phyloP scores from a whole-genome alignment of 805 yeast species.

The Kurtzmaniella fragi region DNA sequence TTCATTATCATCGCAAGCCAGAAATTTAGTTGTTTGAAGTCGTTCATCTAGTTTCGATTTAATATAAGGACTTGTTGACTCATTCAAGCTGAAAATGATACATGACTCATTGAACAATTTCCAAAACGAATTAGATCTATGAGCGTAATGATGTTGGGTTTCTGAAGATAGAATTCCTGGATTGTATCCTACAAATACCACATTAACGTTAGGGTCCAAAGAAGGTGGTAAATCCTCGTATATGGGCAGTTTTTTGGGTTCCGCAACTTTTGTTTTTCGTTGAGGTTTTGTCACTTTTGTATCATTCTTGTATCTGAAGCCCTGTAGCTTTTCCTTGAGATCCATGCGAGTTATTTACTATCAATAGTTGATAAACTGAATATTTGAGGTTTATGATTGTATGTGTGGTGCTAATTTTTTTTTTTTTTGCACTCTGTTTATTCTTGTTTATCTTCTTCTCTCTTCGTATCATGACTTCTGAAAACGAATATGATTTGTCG shows the following conservation, averaged over 20 bases:
- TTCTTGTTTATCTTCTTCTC: too few species aligned
- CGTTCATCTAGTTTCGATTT: not conserved
- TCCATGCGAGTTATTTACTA: too few species aligned
- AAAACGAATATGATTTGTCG: too few species aligned
- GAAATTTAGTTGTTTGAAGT: not conserved
- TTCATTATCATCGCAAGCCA: conserved; percentile 35
- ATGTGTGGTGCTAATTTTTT: not conserved
- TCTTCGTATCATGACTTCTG: too few species aligned
- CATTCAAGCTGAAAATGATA: conserved; percentile 23
- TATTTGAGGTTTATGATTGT: not conserved
- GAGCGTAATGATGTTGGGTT: conserved; percentile 69
- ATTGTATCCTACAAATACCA: conserved; percentile 67
- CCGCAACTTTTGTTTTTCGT: not conserved
- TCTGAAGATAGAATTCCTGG: conserved; percentile 63
- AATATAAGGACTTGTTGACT: not conserved
- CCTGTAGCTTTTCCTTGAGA: too few species aligned
- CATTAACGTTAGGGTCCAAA: conserved; percentile 14
- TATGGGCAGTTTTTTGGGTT: not conserved
- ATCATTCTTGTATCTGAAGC: too few species aligned
- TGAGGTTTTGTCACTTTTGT: not conserved
- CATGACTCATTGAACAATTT: conserved; percentile 51
- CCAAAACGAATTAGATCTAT: conserved; percentile 66
- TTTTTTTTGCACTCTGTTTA: too few species aligned
- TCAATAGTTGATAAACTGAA: too few species aligned
- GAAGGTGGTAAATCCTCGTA: conserved; percentile 31